Percentiles rank a stretch among this genome's conserved stretches.
phyloP scores from a whole-genome alignment of 192 early-diverging fungal genomes.

The Podila horticola region DNA sequence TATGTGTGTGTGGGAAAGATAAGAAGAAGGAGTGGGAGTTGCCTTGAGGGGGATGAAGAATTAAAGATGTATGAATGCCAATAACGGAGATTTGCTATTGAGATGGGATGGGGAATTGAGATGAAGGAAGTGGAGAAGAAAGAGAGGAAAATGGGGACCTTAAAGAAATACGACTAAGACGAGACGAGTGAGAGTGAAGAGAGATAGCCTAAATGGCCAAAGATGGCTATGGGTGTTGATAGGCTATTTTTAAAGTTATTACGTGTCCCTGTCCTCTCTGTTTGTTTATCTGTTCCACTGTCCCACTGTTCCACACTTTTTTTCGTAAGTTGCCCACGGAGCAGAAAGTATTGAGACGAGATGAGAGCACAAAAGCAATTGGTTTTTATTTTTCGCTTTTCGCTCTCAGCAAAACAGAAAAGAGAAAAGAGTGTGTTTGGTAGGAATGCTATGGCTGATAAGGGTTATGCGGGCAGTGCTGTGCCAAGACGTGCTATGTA shows the following conservation, averaged over 20 bases:
- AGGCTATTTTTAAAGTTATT: background rate
- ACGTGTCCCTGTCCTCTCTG: too few relatives aligned
- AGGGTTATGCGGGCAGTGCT: too few relatives aligned
- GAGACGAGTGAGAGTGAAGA: background rate
- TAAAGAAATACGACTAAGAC: background rate
- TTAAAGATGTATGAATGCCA: background rate
- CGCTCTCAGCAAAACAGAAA: background rate
- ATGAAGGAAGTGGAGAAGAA: background rate
- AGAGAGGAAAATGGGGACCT: background rate
- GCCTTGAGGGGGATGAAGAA: background rate
- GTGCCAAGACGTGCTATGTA: too few relatives aligned
- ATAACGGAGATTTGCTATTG: background rate
- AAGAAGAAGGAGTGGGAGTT: background rate
- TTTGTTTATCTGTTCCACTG: too few relatives aligned
- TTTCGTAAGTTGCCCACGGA: slow-evolving; percentile 27
- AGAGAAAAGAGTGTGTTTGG: background rate
- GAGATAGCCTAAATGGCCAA: slow-evolving; percentile 5
- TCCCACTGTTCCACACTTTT: background rate
- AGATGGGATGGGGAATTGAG: slow-evolving; percentile 3
- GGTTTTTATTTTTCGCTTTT: background rate
- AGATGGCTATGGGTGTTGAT: background rate
- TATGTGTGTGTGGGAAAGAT: background rate
- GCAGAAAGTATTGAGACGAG: background rate
- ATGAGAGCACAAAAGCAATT: background rate
- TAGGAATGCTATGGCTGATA: background rate